phyloP scores from a whole-genome alignment of 1,284 basidiomycete genomes.

The Blastosporella zonata region DNA sequence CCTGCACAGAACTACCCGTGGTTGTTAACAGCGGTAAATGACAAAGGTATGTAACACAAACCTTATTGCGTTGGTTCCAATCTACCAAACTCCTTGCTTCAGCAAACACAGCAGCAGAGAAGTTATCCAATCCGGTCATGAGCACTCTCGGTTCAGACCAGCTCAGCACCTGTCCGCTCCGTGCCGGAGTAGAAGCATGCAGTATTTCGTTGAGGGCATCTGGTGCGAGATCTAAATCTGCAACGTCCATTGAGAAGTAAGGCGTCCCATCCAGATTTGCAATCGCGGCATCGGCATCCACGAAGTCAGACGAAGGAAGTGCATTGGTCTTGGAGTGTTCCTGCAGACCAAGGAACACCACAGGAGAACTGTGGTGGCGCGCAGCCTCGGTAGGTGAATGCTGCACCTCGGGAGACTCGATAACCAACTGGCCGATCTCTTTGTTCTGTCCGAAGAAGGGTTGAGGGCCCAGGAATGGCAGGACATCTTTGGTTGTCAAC shows the following conservation, averaged over 20 bases:
- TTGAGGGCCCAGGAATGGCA: conserved; percentile 44
- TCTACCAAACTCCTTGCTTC: conserved; percentile 79
- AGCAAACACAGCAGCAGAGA: conserved; percentile 74
- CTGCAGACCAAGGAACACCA: conserved; percentile 71
- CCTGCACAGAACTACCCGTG: conserved; percentile 75
- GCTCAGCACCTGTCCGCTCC: conserved; percentile 39
- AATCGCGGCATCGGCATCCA: conserved; percentile 42
- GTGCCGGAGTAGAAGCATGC: conserved; percentile 34
- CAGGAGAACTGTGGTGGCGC: conserved; percentile 51
- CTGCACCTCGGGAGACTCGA: conserved; percentile 33
- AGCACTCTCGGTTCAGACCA: conserved; percentile 73
- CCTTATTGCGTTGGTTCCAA: conserved; percentile 88
- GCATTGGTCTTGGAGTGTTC: conserved; percentile 51
- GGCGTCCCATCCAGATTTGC: conserved; percentile 69
- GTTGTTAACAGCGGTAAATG: neutral
- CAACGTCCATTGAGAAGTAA: conserved; percentile 79
- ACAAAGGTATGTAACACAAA: conserved; percentile 25
- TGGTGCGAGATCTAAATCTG: conserved; percentile 42
- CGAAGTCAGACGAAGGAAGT: conserved; percentile 62
- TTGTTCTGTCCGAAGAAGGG: conserved; percentile 70
- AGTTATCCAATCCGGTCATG: conserved; percentile 49
- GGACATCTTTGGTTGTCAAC: conserved; percentile 54
- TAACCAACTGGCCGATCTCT: conserved; percentile 41
- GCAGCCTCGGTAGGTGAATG: conserved; percentile 58
- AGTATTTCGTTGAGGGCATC: conserved; percentile 44